These are phyloP conservation scores for Pleurotus giganteus DNA, from an alignment of 768 basidiomycete genomes.

Conservation along the genomic window DNA sequence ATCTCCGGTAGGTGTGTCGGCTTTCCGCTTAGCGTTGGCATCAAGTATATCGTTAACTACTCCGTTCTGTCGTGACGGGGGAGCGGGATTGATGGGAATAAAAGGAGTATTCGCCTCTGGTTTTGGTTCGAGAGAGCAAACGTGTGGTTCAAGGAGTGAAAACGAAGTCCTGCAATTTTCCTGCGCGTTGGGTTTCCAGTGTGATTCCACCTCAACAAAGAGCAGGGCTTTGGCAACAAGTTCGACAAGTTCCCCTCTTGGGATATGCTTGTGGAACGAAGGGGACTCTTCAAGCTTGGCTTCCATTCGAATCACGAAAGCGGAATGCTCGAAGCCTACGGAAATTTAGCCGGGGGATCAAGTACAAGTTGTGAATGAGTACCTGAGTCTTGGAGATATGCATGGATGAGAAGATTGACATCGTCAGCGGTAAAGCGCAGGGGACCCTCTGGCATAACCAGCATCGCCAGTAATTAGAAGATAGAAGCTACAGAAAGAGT, in stretches of 20 bases:
- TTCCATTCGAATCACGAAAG: constrained; percentile 78
- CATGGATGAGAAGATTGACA: constrained; percentile 81
- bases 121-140: constrained; percentile 55
- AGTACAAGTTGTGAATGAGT: constrained; percentile 10
- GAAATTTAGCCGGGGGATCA: constrained; percentile 12
- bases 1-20: constrained; percentile 37
- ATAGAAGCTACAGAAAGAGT: neutral
- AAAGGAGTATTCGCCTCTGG: constrained; percentile 10
- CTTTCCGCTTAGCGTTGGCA: constrained; percentile 48
- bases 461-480: neutral
- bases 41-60: neutral
- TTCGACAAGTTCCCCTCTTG: constrained; percentile 79
- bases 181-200: constrained; percentile 67
- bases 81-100: constrained; percentile 16
- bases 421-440: constrained; percentile 77
- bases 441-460: constrained; percentile 38
- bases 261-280: constrained; percentile 69
- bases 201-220: constrained; percentile 80
- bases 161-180: constrained; percentile 70
- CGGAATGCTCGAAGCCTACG: constrained; percentile 77
- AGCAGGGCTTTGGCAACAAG: constrained; percentile 78
- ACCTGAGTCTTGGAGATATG: constrained; percentile 86
- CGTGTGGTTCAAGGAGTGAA: constrained; percentile 72
- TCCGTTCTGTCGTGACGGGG: constrained; percentile 16
- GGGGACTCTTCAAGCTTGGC: constrained; percentile 68